Percentiles rank a stretch among this genome's conserved stretches.
phyloP scores from a whole-genome alignment of 2,329 filamentous ascomycete genomes.

The Neoscytalidium dimidiatum region DNA sequence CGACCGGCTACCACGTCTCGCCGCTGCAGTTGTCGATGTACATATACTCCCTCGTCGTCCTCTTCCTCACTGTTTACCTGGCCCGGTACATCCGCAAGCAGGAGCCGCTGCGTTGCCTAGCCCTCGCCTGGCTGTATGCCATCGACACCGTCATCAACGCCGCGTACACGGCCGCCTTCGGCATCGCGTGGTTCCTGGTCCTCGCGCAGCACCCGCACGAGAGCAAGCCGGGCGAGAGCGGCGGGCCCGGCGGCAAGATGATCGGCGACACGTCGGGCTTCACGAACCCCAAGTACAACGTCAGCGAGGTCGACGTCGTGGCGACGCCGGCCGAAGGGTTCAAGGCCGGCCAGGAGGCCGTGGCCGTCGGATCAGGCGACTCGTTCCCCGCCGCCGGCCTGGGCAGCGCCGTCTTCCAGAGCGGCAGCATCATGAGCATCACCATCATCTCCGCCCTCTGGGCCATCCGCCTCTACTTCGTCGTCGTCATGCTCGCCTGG shows the following conservation, averaged over 20 bases:
- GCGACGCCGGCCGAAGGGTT: constrained; percentile 49
- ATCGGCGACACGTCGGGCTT: constrained; percentile 67
- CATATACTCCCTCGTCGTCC: constrained; percentile 76
- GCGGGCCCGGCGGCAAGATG: constrained; percentile 51
- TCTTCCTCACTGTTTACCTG: constrained; percentile 68
- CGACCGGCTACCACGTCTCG: constrained; percentile 84
- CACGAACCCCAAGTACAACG: constrained; percentile 63
- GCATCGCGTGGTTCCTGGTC: constrained; percentile 82
- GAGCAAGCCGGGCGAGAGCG: constrained; percentile 39
- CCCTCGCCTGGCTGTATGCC: constrained; percentile 82
- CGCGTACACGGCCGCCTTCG: constrained; percentile 79
- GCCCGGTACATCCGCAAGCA: constrained; percentile 79
- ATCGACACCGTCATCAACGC: constrained; percentile 81
- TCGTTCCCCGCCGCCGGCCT: constrained; percentile 46
- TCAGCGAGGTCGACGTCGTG: constrained; percentile 58
- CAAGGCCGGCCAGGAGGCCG: constrained; percentile 53
- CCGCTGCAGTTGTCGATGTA: constrained; percentile 87
- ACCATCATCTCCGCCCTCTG: constrained; percentile 73
- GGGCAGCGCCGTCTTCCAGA: constrained; percentile 65
- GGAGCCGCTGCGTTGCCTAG: constrained; percentile 75
- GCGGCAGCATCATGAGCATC: constrained; percentile 73
- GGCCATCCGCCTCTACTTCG: constrained; percentile 78
- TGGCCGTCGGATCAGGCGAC: constrained; percentile 47
- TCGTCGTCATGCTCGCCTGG: constrained; percentile 79
- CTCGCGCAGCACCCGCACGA: constrained; percentile 59